These are phyloP conservation scores for Zelonia costaricensis DNA, from an alignment of 208 protist species.

Conservation along the genomic window DNA sequence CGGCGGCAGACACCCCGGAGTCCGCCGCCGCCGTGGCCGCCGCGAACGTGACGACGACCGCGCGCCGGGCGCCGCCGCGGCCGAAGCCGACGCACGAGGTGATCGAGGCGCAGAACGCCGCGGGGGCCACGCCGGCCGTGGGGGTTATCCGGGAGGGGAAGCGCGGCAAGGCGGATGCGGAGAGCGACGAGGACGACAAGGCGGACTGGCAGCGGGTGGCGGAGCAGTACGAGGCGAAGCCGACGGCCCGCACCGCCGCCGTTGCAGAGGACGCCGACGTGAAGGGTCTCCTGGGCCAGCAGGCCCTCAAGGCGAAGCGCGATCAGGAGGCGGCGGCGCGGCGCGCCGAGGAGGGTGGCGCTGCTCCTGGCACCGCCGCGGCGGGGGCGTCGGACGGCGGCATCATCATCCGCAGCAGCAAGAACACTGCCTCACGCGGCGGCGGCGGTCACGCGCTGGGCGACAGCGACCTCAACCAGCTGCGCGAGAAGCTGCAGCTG, in stretches of 20 bases:
- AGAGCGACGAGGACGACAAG: constrained; percentile 39
- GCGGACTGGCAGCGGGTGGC: constrained; percentile 83
- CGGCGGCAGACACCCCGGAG: constrained; percentile 46
- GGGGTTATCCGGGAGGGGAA: constrained; percentile 70
- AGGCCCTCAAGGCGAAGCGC: constrained; percentile 83
- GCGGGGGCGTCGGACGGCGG: constrained; percentile 35
- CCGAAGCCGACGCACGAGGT: constrained; percentile 81
- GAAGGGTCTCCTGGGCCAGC: constrained; percentile 77
- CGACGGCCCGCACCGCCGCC: constrained; percentile 28
- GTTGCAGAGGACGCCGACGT: constrained; percentile 58
- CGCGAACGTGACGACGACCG: constrained; percentile 24
- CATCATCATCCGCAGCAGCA: constrained; percentile 74
- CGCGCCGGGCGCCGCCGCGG: constrained; percentile 77
- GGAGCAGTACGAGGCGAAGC: constrained; percentile 66
- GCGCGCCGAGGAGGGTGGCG: constrained; percentile 11
- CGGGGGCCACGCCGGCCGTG: constrained; percentile 35
- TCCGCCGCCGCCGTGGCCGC: not conserved
- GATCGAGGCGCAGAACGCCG: constrained; percentile 40
- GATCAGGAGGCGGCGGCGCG: constrained; percentile 66
- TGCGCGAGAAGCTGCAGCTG: constrained; percentile 88
- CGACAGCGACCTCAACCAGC: constrained; percentile 74
- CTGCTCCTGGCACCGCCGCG: constrained; percentile 16
- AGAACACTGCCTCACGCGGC: constrained; percentile 29
- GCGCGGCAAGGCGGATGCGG: constrained; percentile 11
- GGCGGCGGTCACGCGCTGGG: constrained; percentile 42